A percentile compares a stretch with the other conserved stretches of the same genome.
phyloP scores from a whole-genome alignment of 805 yeast species.

The Yamadazyma takamatsuzukensis region DNA sequence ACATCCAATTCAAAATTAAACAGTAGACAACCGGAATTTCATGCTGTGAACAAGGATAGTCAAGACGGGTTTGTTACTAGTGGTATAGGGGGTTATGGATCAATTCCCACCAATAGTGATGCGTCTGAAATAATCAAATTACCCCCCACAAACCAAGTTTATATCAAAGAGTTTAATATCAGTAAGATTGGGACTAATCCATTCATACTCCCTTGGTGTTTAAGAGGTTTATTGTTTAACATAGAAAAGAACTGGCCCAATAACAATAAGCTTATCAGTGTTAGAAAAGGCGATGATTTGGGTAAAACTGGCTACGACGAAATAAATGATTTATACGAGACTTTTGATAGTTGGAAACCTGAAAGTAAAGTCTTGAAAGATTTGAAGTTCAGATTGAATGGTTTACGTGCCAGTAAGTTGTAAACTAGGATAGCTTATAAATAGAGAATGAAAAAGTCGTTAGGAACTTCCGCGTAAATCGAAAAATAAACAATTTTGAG shows the following conservation, averaged over 20 bases:
- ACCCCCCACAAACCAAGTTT: conserved; percentile 34
- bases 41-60: conserved; percentile 3
- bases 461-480: too few species aligned
- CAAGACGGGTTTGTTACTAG: conserved; percentile 14
- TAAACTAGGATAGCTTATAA: conserved; percentile 11
- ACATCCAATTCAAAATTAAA: conserved; percentile 3
- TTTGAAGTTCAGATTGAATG: conserved; percentile 73
- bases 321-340: conserved; percentile 55
- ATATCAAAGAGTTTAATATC: conserved; percentile 50
- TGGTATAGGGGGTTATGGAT: conserved; percentile 17
- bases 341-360: conserved; percentile 86
- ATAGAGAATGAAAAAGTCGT: too few species aligned
- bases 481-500: too few species aligned
- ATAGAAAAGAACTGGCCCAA: conserved; percentile 47
- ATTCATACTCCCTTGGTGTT: conserved; percentile 87
- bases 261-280: conserved; percentile 36
- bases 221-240: conserved; percentile 74
- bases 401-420: conserved; percentile 39
- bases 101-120: conserved; percentile 7
- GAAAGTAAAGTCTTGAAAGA: conserved; percentile 79
- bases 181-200: conserved; percentile 75
- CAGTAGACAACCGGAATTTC: too few species aligned
- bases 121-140: conserved; percentile 13
- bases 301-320: conserved; percentile 45
- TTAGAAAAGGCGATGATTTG: conserved; percentile 28